These are phyloP conservation scores for Dipteronia sinensis DNA, from an alignment of 345 rosid genomes.

Conservation along the genomic window DNA sequence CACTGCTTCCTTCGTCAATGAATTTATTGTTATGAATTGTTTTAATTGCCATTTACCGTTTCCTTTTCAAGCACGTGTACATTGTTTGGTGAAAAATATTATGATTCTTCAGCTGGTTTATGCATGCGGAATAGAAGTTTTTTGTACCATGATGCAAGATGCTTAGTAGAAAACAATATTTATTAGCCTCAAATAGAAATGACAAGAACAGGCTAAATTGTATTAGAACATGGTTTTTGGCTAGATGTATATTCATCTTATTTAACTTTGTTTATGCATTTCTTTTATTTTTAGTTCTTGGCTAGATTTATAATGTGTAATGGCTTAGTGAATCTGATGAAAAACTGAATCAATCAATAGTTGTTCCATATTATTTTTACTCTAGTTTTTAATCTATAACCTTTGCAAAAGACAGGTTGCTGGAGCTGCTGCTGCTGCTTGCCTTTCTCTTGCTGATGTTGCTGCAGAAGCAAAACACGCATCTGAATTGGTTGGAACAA, in stretches of 20 bases:
- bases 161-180: not conserved
- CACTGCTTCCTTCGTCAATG: not conserved
- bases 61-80: not conserved
- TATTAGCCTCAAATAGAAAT: not conserved
- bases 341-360: not conserved
- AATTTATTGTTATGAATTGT: not conserved
- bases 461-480: constrained; percentile 81
- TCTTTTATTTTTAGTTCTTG: not conserved
- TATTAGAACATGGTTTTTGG: not conserved
- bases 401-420: constrained; percentile 62
- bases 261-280: not conserved
- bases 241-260: not conserved
- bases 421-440: constrained; percentile 93
- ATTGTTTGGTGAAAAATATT: not conserved
- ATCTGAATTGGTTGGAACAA: constrained; percentile 85
- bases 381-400: constrained; percentile 23
- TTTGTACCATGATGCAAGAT: not conserved
- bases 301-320: not conserved
- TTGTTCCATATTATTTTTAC: constrained; percentile 3
- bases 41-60: not conserved
- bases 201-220: not conserved
- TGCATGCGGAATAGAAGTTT: not conserved
- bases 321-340: not conserved
- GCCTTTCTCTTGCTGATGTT: constrained; percentile 76
- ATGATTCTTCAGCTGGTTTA: not conserved